Evolutionary conservation across 257 asterid genomes (phyloP), one percentile per base, ranked within the genome.

Genomic region (Solanum boliviense): DNA sequence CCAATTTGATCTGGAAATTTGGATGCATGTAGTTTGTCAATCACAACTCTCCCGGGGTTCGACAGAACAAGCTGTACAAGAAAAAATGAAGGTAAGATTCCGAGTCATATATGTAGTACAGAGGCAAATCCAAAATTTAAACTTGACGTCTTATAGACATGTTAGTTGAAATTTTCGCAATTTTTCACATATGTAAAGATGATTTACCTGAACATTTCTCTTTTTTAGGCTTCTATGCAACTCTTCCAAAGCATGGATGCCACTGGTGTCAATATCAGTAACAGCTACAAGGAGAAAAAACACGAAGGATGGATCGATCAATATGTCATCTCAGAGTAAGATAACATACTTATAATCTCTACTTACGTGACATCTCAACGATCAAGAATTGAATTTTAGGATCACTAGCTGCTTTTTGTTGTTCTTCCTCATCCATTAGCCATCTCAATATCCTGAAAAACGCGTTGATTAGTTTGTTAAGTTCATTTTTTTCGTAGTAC

Each of bases 231-330:
- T 92, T 89, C 91, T 91, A 84, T 91, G 89, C 76, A 96, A 92
- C 48, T 95, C 99, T 89, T 95, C 95, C 89, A 96, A 86, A 36
- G 98, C 98, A 68, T 94, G 98, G 90, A 96, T 96, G 62, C 99
- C 99, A 44, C 98, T 95, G 18, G 99, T 96, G 92, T 96, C 99
- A 6, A 96, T 94, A 89, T 96, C 98, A 10, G 94, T 96, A 20
- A 96, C 98, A 41, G 99, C 98, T 96, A 88, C 58, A 67, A 74
- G 58, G 39, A 67, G 58, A 56, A 79, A 31, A 44, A 81, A 81
- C 41, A 29, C 29, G 4, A 27, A n/a, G 18, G 16, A 13, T 73
- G 82, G 48, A 73, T 46, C 27, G 10, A 18, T 46, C 15, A 81
- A 16, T 44, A 12, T 79, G 5, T 25, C 25, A 41, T 79, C 23